Percentiles rank a stretch among this genome's conserved stretches.
phyloP scores from a whole-genome alignment of 1,139 yeast genomes.

The Arxiozyma heterogenica region DNA sequence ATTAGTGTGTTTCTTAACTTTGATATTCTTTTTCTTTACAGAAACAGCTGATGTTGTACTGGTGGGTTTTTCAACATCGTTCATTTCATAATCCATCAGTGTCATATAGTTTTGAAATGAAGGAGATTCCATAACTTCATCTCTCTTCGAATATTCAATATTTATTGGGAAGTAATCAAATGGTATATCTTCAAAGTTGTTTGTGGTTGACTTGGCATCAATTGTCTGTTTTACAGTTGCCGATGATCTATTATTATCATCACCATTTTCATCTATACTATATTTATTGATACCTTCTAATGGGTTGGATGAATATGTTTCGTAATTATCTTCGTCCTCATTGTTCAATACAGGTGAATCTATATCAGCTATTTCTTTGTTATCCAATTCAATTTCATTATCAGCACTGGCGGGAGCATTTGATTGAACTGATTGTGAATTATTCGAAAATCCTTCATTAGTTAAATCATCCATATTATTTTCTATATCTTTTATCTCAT shows the following conservation, averaged over 20 bases:
- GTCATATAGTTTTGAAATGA: background rate
- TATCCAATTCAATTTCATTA: background rate
- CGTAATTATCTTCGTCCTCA: background rate
- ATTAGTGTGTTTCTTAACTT: background rate
- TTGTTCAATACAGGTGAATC: background rate
- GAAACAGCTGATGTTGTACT: background rate
- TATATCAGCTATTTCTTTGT: background rate
- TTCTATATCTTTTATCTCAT: background rate
- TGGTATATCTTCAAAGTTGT: constrained; percentile 50
- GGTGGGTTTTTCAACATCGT: background rate
- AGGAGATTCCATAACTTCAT: background rate
- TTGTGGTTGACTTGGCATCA: background rate
- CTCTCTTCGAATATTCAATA: constrained; percentile 21
- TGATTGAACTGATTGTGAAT: background rate
- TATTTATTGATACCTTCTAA: background rate
- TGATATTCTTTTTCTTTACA: background rate
- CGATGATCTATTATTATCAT: background rate
- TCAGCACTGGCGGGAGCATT: background rate
- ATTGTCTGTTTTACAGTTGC: background rate
- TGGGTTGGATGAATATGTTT: background rate
- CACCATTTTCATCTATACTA: background rate
- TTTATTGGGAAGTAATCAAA: constrained; percentile 48
- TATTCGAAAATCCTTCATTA: background rate
- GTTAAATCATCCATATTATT: background rate
- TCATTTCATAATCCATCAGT: background rate